A percentile compares a stretch with the other conserved stretches of the same genome.
These are phyloP conservation scores for Chamaecrista fasciculata DNA, from an alignment of 306 rosid species.

Conservation along the genomic window DNA sequence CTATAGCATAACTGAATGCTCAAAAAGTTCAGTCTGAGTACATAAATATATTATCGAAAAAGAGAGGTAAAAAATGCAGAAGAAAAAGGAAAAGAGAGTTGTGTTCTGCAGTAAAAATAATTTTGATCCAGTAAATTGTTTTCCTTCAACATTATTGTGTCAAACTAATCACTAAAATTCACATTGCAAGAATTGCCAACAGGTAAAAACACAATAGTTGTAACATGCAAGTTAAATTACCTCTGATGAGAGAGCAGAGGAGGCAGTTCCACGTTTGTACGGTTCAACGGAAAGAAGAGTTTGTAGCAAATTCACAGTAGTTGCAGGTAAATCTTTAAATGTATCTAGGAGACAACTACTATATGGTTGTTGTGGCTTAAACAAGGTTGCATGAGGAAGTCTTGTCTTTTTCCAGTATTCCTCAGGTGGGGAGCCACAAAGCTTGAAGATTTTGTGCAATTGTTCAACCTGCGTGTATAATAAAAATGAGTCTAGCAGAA, in stretches of 20 bases:
- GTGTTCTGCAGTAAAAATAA: conserved; percentile 3
- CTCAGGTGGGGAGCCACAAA: conserved; percentile 92
- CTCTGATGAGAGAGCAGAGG: conserved; percentile 83
- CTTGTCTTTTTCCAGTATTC: conserved; percentile 85
- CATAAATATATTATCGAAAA: too few relatives aligned
- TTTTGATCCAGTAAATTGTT: background rate
- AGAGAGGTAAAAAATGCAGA: background rate
- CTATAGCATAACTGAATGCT: background rate
- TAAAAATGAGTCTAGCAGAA: conserved; percentile 17
- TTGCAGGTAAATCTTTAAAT: conserved; percentile 59
- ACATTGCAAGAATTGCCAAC: conserved; percentile 20
- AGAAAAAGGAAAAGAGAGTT: background rate
- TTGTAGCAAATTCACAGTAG: conserved; percentile 58
- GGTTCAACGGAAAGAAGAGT: conserved; percentile 90
- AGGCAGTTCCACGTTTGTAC: conserved; percentile 86
- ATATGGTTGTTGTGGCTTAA: conserved; percentile 85
- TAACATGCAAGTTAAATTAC: conserved; percentile 33
- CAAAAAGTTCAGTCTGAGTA: too few relatives aligned
- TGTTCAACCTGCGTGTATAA: conserved; percentile 72
- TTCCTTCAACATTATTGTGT: conserved; percentile 32
- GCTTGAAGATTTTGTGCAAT: conserved; percentile 93
- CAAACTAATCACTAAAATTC: conserved; percentile 1
- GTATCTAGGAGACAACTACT: conserved; percentile 62
- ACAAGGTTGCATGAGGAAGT: conserved; percentile 84
- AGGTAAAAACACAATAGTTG: conserved; percentile 7